Percentiles rank a stretch among this genome's conserved stretches.
These are phyloP conservation scores for Mycena filopes DNA, from an alignment of 768 basidiomycete genomes.

Conservation along the genomic window DNA sequence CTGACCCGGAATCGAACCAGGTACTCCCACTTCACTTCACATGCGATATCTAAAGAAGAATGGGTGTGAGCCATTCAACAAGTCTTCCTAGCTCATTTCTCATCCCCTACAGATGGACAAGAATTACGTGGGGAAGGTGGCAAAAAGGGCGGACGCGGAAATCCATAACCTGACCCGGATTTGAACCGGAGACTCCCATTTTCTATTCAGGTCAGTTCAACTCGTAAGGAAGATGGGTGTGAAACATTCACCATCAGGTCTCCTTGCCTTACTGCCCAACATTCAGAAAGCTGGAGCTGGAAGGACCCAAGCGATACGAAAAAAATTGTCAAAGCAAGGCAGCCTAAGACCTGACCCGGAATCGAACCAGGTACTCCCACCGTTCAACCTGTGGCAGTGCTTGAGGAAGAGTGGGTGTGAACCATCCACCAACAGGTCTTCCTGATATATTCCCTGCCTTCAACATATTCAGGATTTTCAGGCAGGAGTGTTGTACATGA, in stretches of 20 bases:
- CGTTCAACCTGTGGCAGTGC: too few species aligned
- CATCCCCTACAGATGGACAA: background rate
- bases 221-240: too few species aligned
- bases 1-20: conserved; percentile 6
- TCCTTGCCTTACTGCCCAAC: background rate
- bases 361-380: conserved; percentile 1
- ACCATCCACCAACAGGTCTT: background rate
- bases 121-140: background rate
- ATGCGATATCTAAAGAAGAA: too few species aligned
- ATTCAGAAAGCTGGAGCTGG: too few species aligned
- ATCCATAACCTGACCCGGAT: background rate
- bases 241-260: conserved; percentile 1
- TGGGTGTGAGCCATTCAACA: background rate
- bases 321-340: too few species aligned
- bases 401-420: too few species aligned
- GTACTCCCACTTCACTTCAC: background rate
- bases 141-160: too few species aligned
- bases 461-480: background rate
- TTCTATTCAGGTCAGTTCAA: too few species aligned
- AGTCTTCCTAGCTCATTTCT: background rate
- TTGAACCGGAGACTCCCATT: background rate
- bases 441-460: background rate
- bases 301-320: background rate
- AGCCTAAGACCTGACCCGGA: background rate
- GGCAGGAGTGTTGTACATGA: too few species aligned